Evolutionary conservation across 805 yeast genomes (phyloP).

Genomic region (Ogataea dorogensis): DNA sequence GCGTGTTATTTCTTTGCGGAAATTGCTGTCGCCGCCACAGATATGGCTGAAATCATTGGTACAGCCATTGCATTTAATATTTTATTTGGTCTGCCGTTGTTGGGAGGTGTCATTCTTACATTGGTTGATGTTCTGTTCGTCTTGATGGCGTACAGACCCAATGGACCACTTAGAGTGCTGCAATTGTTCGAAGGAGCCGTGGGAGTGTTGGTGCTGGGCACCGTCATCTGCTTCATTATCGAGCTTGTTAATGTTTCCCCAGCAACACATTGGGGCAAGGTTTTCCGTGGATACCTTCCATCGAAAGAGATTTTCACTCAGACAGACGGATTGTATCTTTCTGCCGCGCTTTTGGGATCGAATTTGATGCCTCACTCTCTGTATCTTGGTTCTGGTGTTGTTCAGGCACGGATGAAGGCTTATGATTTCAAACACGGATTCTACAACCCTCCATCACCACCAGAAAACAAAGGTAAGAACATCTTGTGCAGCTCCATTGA

Average conservation of each 20-base stretch:
- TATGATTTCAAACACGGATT: slow-evolving; percentile 69
- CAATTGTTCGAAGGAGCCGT: slow-evolving; percentile 83
- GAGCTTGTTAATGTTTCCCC: slow-evolving; percentile 70
- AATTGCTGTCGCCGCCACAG: slow-evolving; percentile 90
- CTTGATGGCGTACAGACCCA: slow-evolving; percentile 81
- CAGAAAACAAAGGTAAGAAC: slow-evolving; percentile 23
- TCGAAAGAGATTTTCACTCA: slow-evolving; percentile 42
- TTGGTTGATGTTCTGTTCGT: slow-evolving; percentile 84
- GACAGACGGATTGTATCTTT: slow-evolving; percentile 69
- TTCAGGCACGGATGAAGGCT: slow-evolving; percentile 79
- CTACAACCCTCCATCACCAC: slow-evolving; percentile 41
- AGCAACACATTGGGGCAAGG: slow-evolving; percentile 51
- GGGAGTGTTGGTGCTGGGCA: slow-evolving; percentile 69
- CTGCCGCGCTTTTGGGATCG: slow-evolving; percentile 88
- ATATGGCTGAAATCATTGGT: slow-evolving; percentile 97
- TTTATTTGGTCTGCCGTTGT: slow-evolving; percentile 72
- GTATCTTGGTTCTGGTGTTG: slow-evolving; percentile 85
- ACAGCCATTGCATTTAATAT: slow-evolving; percentile 92
- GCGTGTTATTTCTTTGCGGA: slow-evolving; percentile 77
- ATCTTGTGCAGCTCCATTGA: slow-evolving; percentile 33
- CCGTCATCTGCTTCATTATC: slow-evolving; percentile 81
- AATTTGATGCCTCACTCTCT: slow-evolving; percentile 95
- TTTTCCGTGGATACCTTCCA: slow-evolving; percentile 70
- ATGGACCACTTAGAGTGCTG: slow-evolving; percentile 74
- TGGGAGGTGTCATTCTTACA: slow-evolving; percentile 81